Conservation (phyloP, 202 grass and related monocot species). For the Schoenoplectus tabernaemontani region DNA sequence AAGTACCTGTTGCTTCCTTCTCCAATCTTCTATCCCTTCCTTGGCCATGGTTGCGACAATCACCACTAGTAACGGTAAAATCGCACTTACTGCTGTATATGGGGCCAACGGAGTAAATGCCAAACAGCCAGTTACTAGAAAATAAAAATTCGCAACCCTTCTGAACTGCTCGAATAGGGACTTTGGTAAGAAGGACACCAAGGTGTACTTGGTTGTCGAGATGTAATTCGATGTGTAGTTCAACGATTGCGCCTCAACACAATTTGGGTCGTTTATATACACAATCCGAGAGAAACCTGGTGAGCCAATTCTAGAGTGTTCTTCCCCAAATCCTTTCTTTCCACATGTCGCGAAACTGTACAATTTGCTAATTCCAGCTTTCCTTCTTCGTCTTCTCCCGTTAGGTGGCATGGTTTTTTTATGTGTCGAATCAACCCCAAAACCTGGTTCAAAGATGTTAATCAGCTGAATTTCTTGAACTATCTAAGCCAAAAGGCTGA, state of each 20-base stretch:
- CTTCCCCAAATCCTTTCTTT: conserved; percentile 34
- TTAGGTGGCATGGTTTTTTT: conserved; percentile 13
- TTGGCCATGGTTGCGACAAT: conserved; percentile 87
- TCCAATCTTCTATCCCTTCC: conserved; percentile 92
- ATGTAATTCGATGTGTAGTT: conserved; percentile 49
- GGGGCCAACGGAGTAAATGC: conserved; percentile 62
- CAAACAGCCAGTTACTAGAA: conserved; percentile 64
- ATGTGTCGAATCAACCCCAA: conserved; percentile 1
- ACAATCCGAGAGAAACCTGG: conserved; percentile 69
- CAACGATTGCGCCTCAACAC: conserved; percentile 24
- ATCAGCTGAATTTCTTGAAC: neutral
- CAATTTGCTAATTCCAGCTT: conserved; percentile 45
- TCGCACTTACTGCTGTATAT: conserved; percentile 58
- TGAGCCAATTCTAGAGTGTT: conserved; percentile 56
- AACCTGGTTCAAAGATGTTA: neutral
- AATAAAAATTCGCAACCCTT: conserved; percentile 97
- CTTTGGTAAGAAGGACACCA: conserved; percentile 85
- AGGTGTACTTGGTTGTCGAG: conserved; percentile 71
- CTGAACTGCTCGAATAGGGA: conserved; percentile 98
- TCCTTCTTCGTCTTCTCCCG: conserved; percentile 33
- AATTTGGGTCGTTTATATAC: conserved; percentile 52
- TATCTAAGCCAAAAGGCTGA: neutral
- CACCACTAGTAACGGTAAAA: conserved; percentile 53
- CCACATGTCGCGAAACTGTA: conserved; percentile 48
- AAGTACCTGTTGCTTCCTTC: conserved; percentile 77